Conservation (phyloP, 495 filamentous ascomycete genomes). For the Thozetella sp. region DNA sequence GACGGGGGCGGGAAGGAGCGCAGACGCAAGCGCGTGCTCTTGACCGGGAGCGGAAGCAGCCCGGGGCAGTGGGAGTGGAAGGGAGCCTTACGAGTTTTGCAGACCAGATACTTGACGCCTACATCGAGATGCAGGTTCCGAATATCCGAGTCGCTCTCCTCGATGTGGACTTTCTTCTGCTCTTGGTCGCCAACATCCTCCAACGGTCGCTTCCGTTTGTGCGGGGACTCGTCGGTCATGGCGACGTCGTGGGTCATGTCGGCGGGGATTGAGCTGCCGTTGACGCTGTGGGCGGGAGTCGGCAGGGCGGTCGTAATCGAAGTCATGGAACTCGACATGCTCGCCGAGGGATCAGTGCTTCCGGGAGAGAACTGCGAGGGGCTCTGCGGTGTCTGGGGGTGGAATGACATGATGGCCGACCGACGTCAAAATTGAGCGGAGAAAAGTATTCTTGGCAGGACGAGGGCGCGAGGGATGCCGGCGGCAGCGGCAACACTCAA, state of each 20-base stretch:
- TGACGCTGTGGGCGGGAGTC: slow-evolving; percentile 59
- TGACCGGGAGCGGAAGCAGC: not conserved
- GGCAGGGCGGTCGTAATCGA: slow-evolving; percentile 45
- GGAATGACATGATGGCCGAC: slow-evolving; percentile 52
- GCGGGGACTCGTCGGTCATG: slow-evolving; percentile 42
- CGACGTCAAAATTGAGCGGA: slow-evolving; percentile 11
- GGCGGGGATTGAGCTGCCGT: slow-evolving; percentile 46
- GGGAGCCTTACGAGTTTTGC: slow-evolving; percentile 64
- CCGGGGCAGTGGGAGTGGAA: slow-evolving; percentile 19
- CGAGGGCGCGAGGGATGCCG: slow-evolving; percentile 13
- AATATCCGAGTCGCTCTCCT: slow-evolving; percentile 54
- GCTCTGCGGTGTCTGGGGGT: slow-evolving; percentile 62
- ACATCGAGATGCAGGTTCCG: slow-evolving; percentile 57
- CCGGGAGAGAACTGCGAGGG: slow-evolving; percentile 54
- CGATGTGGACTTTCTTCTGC: slow-evolving; percentile 57
- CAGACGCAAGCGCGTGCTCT: not conserved
- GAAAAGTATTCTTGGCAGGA: slow-evolving; percentile 16
- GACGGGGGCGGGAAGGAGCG: slow-evolving; percentile 4
- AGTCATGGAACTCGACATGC: slow-evolving; percentile 44
- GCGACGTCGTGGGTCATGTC: slow-evolving; percentile 41
- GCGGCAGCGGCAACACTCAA: slow-evolving; percentile 6
- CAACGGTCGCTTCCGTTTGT: slow-evolving; percentile 55
- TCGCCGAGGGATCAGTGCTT: slow-evolving; percentile 41
- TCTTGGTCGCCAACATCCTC: slow-evolving; percentile 48
- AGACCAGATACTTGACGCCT: slow-evolving; percentile 59